Evolutionary conservation across 2,329 filamentous ascomycete genomes (phyloP).

Genomic region (Sphaceloma murrayae): DNA sequence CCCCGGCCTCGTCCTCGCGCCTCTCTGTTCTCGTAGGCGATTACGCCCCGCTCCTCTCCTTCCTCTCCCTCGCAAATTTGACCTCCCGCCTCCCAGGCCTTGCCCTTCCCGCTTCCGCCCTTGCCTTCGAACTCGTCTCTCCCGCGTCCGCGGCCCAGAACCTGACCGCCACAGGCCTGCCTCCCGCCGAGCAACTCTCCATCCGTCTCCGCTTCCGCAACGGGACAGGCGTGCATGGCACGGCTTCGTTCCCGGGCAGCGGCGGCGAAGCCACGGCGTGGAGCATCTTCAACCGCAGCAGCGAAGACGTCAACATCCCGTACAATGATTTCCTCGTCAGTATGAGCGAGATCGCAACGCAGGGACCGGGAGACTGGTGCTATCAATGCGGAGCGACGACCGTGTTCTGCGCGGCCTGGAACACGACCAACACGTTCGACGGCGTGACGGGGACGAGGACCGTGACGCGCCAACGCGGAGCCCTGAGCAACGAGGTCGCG

Average conservation of each 20-base stretch:
- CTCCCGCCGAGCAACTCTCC: slow-evolving; percentile 38
- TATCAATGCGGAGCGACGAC: slow-evolving; percentile 35
- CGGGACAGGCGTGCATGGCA: slow-evolving; percentile 34
- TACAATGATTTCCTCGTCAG: slow-evolving; percentile 43
- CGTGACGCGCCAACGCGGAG: neutral
- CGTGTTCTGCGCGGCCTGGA: slow-evolving; percentile 44
- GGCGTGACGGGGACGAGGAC: neutral
- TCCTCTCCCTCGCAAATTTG: slow-evolving; percentile 40
- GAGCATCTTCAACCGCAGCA: slow-evolving; percentile 43
- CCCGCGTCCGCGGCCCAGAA: slow-evolving; percentile 19
- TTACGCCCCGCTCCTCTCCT: slow-evolving; percentile 41
- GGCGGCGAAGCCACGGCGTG: slow-evolving; percentile 33
- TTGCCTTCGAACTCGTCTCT: slow-evolving; percentile 46
- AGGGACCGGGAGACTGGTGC: slow-evolving; percentile 45
- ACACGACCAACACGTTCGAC: slow-evolving; percentile 18
- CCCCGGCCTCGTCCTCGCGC: slow-evolving; percentile 22
- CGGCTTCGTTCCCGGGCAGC: slow-evolving; percentile 17
- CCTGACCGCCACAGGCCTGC: slow-evolving; percentile 27
- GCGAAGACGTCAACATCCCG: slow-evolving; percentile 37
- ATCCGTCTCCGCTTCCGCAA: slow-evolving; percentile 51
- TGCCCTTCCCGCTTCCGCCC: slow-evolving; percentile 40
- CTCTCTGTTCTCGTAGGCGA: slow-evolving; percentile 39
- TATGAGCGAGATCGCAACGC: slow-evolving; percentile 37
- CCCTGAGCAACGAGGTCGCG: slow-evolving; percentile 24
- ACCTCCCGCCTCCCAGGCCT: slow-evolving; percentile 37